These are phyloP conservation scores for Vaccinium corymbosum DNA, from an alignment of 148 eudicot species.

Conservation along the genomic window DNA sequence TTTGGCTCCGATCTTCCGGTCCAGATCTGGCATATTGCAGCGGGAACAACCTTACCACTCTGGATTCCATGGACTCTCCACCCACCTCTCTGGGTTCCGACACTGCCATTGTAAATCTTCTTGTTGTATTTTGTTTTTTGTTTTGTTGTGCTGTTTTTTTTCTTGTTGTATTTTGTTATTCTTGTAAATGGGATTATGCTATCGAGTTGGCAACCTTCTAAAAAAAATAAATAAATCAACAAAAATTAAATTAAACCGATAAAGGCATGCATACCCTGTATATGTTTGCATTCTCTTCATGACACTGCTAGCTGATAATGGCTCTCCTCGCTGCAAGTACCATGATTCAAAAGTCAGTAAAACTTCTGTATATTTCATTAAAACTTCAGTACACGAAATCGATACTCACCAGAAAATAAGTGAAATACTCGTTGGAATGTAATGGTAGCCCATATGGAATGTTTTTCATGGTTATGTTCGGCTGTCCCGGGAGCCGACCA, in stretches of 20 bases:
- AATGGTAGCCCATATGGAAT: slow-evolving; percentile 15
- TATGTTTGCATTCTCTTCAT: slow-evolving; percentile 17
- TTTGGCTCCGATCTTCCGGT: too few species aligned
- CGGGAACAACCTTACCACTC: too few species aligned
- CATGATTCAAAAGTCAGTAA: not conserved
- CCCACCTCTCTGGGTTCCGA: too few species aligned
- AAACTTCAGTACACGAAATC: not conserved
- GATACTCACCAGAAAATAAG: slow-evolving; percentile 24
- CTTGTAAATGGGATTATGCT: too few species aligned
- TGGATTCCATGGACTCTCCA: too few species aligned
- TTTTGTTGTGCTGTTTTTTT: too few species aligned
- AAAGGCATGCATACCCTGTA: slow-evolving; percentile 16
- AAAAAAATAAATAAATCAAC: not conserved
- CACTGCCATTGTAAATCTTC: too few species aligned
- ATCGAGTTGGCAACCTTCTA: too few species aligned
- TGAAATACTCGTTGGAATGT: slow-evolving; percentile 14
- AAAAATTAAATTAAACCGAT: not conserved
- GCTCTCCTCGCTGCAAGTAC: slow-evolving; percentile 23
- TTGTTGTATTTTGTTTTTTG: too few species aligned
- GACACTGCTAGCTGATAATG: slow-evolving; percentile 18
- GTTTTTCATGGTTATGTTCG: slow-evolving; percentile 7
- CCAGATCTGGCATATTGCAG: too few species aligned
- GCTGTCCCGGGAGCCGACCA: not conserved
- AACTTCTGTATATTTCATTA: not conserved
- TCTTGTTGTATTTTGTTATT: too few species aligned